Evolutionary conservation across 148 eudicot genomes (phyloP), one percentile per base, ranked within the genome.

Genomic region (Cornus controversa): DNA sequence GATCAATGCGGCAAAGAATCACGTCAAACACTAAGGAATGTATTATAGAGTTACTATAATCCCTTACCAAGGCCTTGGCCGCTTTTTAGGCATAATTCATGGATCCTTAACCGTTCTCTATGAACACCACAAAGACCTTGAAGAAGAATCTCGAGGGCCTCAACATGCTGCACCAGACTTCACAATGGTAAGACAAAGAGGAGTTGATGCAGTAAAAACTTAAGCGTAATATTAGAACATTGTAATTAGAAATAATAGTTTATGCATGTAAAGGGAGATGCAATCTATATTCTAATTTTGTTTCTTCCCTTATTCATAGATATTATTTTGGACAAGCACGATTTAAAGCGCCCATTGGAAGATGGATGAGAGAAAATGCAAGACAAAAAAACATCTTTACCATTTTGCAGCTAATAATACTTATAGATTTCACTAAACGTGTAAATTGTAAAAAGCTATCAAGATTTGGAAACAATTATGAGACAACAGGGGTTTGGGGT

Each of bases 121-220:
- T 86, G 86, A 72, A 91, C 94, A 69, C 96, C 98, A 80, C 93
- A 91, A 34, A 94, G 90, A 42, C 98, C 98, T 76, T 91, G 96
- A 69, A 94, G 96, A 80, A 94, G 97, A 82, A 94, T 94, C 82
- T 93, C 97, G 68, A 94, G 90, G 26, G 98, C 98, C 89, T 94
- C 98, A 77, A 94, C 98, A 82, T 92, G 97, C 98, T 94, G 87
- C 83, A 84, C 58, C 42, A 80, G 2, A 50, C 57, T 50, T 50
- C 20, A 50, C 57, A 16, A 13, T 50, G 20, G 20, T 50, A 15
- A 50, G 18, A 50, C 4, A 50, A n/a, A n/a, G 20, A 16, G 57
- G 18, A 50, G 57, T 14, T 50, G 57, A 50, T 0, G 57, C 15
- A 11, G 15, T 45, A 45, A 45, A 45, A 8, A 45, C 50, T 45